phyloP scores from a whole-genome alignment of 2,329 filamentous ascomycete genomes.

The Cercospora sojina region DNA sequence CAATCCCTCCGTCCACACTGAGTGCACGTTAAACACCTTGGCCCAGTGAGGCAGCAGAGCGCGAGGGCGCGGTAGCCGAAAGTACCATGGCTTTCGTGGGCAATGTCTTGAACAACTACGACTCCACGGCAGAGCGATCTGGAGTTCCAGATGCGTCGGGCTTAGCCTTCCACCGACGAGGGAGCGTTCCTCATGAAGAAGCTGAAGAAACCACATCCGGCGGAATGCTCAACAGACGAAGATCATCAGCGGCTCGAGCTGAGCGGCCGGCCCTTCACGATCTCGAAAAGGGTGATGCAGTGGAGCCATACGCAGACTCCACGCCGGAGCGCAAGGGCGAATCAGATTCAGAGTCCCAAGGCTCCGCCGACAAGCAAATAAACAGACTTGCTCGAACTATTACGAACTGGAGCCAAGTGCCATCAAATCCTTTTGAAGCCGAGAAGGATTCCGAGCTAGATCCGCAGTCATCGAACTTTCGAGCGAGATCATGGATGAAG shows the following conservation, averaged over 20 bases:
- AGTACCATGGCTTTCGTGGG: conserved; percentile 45
- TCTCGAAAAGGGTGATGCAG: conserved; percentile 21
- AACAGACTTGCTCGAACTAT: conserved; percentile 44
- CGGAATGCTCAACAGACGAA: conserved; percentile 19
- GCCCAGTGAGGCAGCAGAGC: not conserved
- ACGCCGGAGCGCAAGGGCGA: conserved; percentile 26
- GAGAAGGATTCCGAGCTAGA: conserved; percentile 47
- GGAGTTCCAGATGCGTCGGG: conserved; percentile 39
- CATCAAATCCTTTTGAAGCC: conserved; percentile 43
- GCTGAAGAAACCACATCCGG: conserved; percentile 19
- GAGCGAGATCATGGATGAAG: conserved; percentile 50
- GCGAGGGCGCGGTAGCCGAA: conserved; percentile 1
- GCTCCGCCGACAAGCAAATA: conserved; percentile 43
- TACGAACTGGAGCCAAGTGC: conserved; percentile 41
- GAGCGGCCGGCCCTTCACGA: conserved; percentile 9
- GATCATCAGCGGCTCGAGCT: conserved; percentile 16
- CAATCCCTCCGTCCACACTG: not conserved
- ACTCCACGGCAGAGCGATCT: conserved; percentile 40
- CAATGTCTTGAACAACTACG: conserved; percentile 44
- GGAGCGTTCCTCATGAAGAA: conserved; percentile 25
- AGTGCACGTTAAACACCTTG: not conserved
- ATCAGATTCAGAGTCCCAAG: conserved; percentile 23
- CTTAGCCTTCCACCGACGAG: conserved; percentile 30
- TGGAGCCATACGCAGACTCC: conserved; percentile 27
- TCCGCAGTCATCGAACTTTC: conserved; percentile 49